Conservation (phyloP, 192 early-diverging fungal species). For the Umbelopsis ramanniana region DNA sequence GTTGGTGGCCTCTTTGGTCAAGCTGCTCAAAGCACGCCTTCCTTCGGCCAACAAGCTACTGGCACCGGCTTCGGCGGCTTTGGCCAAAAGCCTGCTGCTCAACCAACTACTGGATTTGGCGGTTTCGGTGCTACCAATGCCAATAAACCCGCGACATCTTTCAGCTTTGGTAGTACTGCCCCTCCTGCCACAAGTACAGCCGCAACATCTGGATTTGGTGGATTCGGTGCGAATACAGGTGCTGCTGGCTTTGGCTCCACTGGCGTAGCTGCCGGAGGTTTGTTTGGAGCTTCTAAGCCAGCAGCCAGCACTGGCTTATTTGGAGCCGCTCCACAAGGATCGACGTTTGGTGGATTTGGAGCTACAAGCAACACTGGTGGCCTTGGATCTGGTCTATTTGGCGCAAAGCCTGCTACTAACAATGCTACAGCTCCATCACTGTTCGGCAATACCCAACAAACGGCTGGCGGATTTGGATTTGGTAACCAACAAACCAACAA, state of each 20-base stretch:
- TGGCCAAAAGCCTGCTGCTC: slow-evolving; percentile 29
- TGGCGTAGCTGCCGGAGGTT: slow-evolving; percentile 1
- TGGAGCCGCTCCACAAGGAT: slow-evolving; percentile 14
- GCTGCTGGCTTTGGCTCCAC: slow-evolving; percentile 1
- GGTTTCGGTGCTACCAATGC: slow-evolving; percentile 30
- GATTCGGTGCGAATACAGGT: slow-evolving; percentile 40
- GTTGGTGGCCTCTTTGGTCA: slow-evolving; percentile 15
- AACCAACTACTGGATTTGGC: slow-evolving; percentile 42
- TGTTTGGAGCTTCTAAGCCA: slow-evolving; percentile 43
- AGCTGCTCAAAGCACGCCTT: slow-evolving; percentile 13
- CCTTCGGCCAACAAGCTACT: slow-evolving; percentile 19
- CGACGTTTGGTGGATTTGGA: slow-evolving; percentile 51
- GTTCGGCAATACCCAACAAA: slow-evolving; percentile 47
- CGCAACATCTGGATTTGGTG: slow-evolving; percentile 39
- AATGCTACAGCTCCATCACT: slow-evolving; percentile 26
- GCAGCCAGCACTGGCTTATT: slow-evolving; percentile 22
- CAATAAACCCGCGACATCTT: slow-evolving; percentile 31
- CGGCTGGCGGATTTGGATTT: slow-evolving; percentile 28
- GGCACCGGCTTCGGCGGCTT: slow-evolving; percentile 27
- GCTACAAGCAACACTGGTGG: slow-evolving; percentile 34
- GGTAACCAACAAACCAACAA: slow-evolving; percentile 24
- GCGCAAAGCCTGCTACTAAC: slow-evolving; percentile 19
- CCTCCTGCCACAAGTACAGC: slow-evolving; percentile 17
- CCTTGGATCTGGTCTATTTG: slow-evolving; percentile 19
- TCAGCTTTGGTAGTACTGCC: slow-evolving; percentile 28